Conservation (phyloP, 2,329 filamentous ascomycete species). For the Nannizziopsis barbatae region DNA sequence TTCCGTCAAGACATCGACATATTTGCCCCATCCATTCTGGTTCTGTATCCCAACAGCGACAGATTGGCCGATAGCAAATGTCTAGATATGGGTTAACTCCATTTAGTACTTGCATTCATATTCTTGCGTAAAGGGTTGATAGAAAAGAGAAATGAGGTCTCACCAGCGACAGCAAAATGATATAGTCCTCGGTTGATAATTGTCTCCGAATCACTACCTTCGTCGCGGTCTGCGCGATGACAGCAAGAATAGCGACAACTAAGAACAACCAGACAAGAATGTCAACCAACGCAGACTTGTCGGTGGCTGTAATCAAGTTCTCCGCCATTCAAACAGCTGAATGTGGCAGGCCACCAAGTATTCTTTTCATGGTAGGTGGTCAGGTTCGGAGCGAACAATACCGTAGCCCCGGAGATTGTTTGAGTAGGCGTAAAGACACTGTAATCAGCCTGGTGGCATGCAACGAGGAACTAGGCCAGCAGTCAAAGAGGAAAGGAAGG, state of each 20-base stretch:
- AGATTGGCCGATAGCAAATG: constrained; percentile 10
- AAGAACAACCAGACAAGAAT: constrained; percentile 14
- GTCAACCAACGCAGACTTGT: constrained; percentile 14
- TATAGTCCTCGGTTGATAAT: constrained; percentile 11
- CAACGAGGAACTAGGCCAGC: no score
- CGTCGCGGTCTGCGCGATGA: constrained; percentile 9
- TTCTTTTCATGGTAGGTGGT: constrained; percentile 6
- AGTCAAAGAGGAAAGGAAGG: no score
- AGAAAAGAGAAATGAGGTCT: background rate
- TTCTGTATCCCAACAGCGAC: constrained; percentile 9
- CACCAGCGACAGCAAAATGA: constrained; percentile 12
- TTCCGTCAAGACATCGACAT: constrained; percentile 5
- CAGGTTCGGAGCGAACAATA: no score
- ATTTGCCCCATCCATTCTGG: constrained; percentile 11
- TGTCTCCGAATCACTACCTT: constrained; percentile 12
- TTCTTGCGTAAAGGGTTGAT: background rate
- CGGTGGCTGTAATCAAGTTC: constrained; percentile 9
- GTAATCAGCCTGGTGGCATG: no score
- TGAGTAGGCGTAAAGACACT: no score
- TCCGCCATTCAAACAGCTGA: constrained; percentile 9
- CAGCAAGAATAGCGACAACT: constrained; percentile 7
- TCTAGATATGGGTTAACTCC: constrained; percentile 1
- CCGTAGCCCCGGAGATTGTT: no score
- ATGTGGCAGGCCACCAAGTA: background rate
- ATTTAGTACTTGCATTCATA: background rate